A percentile compares a stretch with the other conserved stretches of the same genome.
Evolutionary conservation across 2,329 filamentous ascomycete species (phyloP).

Genomic region (Ilyonectria destructans): DNA sequence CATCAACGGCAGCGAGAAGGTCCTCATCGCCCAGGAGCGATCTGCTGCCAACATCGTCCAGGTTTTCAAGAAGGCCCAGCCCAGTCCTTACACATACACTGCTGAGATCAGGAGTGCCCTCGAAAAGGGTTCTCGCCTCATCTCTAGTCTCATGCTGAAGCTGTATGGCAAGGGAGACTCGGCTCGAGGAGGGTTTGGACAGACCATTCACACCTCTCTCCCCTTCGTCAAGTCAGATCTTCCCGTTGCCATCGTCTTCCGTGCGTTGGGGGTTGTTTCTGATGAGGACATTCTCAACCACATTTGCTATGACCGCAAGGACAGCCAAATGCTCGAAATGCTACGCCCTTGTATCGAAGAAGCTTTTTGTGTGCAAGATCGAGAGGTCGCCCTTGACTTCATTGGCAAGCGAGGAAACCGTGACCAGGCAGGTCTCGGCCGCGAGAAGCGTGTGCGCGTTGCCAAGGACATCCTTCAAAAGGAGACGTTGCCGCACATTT

Average conservation of each 20-base stretch:
- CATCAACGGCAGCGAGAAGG: slow-evolving; percentile 99
- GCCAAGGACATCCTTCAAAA: slow-evolving; percentile 97
- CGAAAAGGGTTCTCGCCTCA: slow-evolving; percentile 94
- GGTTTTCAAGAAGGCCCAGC: slow-evolving; percentile 96
- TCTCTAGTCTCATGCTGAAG: slow-evolving; percentile 94
- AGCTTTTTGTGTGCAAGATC: slow-evolving; percentile 95
- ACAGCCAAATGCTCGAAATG: slow-evolving; percentile 98
- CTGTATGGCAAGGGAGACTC: slow-evolving; percentile 89
- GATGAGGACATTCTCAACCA: slow-evolving; percentile 99
- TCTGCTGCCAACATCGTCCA: slow-evolving; percentile 99
- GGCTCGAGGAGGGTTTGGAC: slow-evolving; percentile 83
- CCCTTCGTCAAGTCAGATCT: slow-evolving; percentile 96
- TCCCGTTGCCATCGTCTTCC: slow-evolving; percentile 95
- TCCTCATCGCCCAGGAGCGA: slow-evolving; percentile 96
- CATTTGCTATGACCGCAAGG: slow-evolving; percentile 95
- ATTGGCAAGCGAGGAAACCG: slow-evolving; percentile 92
- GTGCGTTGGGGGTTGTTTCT: slow-evolving; percentile 94
- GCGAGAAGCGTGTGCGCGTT: slow-evolving; percentile 91
- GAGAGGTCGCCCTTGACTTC: slow-evolving; percentile 93
- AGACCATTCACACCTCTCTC: slow-evolving; percentile 90
- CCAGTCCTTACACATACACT: slow-evolving; percentile 92
- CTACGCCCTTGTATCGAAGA: slow-evolving; percentile 97
- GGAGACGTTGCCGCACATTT: slow-evolving; percentile 96
- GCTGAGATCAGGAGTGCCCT: slow-evolving; percentile 97
- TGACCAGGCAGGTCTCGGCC: slow-evolving; percentile 74